phyloP scores from a whole-genome alignment of 1,284 basidiomycete species.

The Ustilago shanxiensis region DNA sequence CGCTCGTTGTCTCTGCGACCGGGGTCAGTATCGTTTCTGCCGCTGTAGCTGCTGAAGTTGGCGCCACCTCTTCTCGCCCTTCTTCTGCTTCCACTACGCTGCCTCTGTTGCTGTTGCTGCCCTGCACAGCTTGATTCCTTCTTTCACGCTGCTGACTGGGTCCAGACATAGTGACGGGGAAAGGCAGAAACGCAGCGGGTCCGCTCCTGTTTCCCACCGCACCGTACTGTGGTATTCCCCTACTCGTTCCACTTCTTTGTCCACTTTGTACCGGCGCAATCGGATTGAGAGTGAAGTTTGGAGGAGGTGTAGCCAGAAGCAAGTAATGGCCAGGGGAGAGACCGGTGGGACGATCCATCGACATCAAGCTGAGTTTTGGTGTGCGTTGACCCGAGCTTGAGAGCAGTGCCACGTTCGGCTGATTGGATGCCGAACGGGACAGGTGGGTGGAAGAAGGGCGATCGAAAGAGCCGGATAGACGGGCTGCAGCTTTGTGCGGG shows the following conservation, averaged over 20 bases:
- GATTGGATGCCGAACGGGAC: slow-evolving; percentile 33
- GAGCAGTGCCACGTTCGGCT: slow-evolving; percentile 9
- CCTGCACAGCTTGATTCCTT: neutral
- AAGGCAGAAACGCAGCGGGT: slow-evolving; percentile 15
- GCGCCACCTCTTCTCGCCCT: neutral
- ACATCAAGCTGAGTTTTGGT: slow-evolving; percentile 39
- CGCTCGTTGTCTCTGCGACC: slow-evolving; percentile 12
- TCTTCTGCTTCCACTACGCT: neutral
- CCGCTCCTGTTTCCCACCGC: slow-evolving; percentile 9
- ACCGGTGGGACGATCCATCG: slow-evolving; percentile 41
- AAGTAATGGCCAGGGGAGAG: slow-evolving; percentile 47
- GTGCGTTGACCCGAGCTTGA: slow-evolving; percentile 24
- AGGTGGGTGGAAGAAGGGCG: slow-evolving; percentile 11
- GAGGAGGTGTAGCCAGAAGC: slow-evolving; percentile 39
- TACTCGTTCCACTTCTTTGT: slow-evolving; percentile 2
- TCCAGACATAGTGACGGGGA: slow-evolving; percentile 17
- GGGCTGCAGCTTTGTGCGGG: slow-evolving; percentile 16
- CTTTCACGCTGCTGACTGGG: neutral
- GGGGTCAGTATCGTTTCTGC: slow-evolving; percentile 35
- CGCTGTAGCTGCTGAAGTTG: slow-evolving; percentile 20
- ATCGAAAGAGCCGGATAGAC: slow-evolving; percentile 36
- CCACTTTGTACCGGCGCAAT: neutral
- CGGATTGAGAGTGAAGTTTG: slow-evolving; percentile 25
- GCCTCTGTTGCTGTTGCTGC: neutral
- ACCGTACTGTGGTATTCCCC: slow-evolving; percentile 18